These are phyloP conservation scores for Pseudogymnoascus sp. DNA, from an alignment of 2,329 filamentous ascomycete species.

Conservation along the genomic window DNA sequence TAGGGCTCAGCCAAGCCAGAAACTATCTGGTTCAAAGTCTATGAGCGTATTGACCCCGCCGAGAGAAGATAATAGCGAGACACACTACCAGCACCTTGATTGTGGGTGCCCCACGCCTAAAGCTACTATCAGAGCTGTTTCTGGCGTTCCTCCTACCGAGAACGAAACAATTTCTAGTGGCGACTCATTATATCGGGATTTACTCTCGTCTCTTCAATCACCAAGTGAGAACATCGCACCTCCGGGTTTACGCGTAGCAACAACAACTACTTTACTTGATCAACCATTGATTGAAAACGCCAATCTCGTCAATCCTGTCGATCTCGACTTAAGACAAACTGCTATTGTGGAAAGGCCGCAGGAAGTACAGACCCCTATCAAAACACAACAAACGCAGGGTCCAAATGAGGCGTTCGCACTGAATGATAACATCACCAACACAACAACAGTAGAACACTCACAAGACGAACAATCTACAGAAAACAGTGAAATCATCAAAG, in stretches of 20 bases:
- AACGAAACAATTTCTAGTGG: not conserved
- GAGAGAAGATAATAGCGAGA: not conserved
- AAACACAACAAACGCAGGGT: constrained; percentile 1
- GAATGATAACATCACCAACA: constrained; percentile 1
- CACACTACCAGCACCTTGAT: not conserved
- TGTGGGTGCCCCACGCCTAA: not conserved
- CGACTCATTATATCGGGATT: not conserved
- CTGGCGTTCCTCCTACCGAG: not conserved
- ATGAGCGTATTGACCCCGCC: constrained; percentile 15
- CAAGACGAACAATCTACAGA: not conserved
- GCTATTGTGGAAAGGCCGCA: not conserved
- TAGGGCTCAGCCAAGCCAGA: constrained; percentile 20
- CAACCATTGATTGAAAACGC: not conserved
- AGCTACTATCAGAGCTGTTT: not conserved
- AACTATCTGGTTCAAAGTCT: constrained; percentile 19
- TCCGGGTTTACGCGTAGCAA: not conserved
- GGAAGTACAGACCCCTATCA: not conserved
- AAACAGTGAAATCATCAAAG: not conserved
- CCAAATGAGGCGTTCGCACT: not conserved
- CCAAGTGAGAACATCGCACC: not conserved
- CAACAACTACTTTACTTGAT: not conserved
- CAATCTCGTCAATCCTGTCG: not conserved
- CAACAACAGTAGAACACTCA: not conserved
- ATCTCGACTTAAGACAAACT: not conserved
- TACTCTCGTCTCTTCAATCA: not conserved